Conservation (phyloP, 768 basidiomycete species). For the Fomitopsis serialis region DNA sequence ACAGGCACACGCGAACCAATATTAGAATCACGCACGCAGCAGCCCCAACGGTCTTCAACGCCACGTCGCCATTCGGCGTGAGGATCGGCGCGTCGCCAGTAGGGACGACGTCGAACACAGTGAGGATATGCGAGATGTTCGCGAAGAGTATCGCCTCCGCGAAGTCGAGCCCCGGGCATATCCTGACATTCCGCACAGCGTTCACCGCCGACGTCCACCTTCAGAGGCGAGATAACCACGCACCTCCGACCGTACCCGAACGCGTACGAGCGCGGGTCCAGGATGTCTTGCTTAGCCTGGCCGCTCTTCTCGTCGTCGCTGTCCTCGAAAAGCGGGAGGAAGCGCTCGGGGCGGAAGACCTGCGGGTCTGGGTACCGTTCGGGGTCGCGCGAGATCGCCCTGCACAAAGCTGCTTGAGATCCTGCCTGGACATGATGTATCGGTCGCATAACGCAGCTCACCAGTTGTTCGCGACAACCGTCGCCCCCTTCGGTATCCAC, state of each 20-base stretch:
- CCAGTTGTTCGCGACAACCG: slow-evolving; percentile 27
- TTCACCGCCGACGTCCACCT: not conserved
- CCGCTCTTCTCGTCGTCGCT: slow-evolving; percentile 20
- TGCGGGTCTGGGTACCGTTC: too few species aligned
- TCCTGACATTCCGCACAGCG: not conserved
- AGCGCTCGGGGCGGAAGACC: too few species aligned
- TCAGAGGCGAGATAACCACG: not conserved
- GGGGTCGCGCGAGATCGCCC: too few species aligned
- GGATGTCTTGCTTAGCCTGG: slow-evolving; percentile 21
- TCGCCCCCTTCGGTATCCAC: slow-evolving; percentile 25
- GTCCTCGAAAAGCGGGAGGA: too few species aligned
- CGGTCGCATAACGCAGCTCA: too few species aligned
- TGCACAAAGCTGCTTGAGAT: too few species aligned
- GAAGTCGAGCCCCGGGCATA: slow-evolving; percentile 15
- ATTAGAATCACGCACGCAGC: too few species aligned
- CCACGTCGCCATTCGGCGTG: not conserved
- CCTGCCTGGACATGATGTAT: too few species aligned
- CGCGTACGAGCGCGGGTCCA: slow-evolving; percentile 11
- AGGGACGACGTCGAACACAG: slow-evolving; percentile 17
- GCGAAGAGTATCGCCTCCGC: slow-evolving; percentile 16
- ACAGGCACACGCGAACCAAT: too few species aligned
- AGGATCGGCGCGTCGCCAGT: not conserved
- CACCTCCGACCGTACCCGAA: slow-evolving; percentile 13
- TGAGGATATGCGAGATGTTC: slow-evolving; percentile 17
- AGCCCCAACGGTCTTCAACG: too few species aligned